These are phyloP conservation scores for Yamadazyma akitaensis DNA, from an alignment of 805 yeast genomes.

Conservation along the genomic window DNA sequence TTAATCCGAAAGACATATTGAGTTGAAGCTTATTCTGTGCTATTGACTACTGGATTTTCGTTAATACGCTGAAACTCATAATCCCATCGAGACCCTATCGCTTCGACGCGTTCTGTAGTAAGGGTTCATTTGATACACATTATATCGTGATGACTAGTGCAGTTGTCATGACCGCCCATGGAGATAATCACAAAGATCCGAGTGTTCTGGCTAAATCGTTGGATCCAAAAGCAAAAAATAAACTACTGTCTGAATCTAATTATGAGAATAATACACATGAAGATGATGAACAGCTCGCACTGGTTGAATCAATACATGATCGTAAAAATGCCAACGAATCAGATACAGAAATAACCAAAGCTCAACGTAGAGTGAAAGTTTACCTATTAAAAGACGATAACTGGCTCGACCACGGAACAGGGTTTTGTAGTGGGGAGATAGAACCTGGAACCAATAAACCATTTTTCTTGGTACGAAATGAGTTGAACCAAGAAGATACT, in stretches of 20 bases:
- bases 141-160: slow-evolving; percentile 2
- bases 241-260: not conserved
- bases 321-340: not conserved
- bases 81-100: not conserved
- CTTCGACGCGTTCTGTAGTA: slow-evolving; percentile 2
- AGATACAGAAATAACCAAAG: slow-evolving; percentile 8
- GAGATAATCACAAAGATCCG: not conserved
- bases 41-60: not conserved
- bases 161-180: slow-evolving; percentile 1
- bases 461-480: slow-evolving; percentile 69
- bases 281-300: not conserved
- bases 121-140: not conserved
- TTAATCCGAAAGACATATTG: not conserved
- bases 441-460: slow-evolving; percentile 41
- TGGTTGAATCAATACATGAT: not conserved
- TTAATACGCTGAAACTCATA: too few species aligned
- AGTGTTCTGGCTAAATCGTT: not conserved
- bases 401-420: slow-evolving; percentile 94
- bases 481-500: slow-evolving; percentile 54
- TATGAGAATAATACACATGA: not conserved
- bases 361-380: slow-evolving; percentile 84
- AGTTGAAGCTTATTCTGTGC: not conserved
- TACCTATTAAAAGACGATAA: slow-evolving; percentile 75
- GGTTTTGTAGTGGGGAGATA: slow-evolving; percentile 76
- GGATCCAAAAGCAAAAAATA: not conserved